Evolutionary conservation across 2,329 filamentous ascomycete species (phyloP), one percentile per base, ranked within the genome.

Genomic region (Apiospora malaysiana): DNA sequence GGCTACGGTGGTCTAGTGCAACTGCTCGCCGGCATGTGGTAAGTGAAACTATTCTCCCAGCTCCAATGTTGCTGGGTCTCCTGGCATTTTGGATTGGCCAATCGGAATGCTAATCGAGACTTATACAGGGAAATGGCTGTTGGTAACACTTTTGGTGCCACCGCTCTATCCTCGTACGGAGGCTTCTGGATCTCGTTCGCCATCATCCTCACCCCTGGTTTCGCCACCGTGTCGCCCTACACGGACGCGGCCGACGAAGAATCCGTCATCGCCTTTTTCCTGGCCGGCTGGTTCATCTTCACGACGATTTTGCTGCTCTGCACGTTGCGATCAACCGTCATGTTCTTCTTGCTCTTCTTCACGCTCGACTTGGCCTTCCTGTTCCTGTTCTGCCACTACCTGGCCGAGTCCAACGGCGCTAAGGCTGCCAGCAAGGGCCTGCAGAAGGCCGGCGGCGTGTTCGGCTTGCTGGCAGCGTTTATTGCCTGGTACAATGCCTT

Each of bases 141-240:
- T n/a, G 93, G 93, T 71, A 95, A 95, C 86, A 95, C 93, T 14
- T 95, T 95, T 75, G 93, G 93, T 86, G 93, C 92, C 69, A 95
- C 93, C 32, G 92, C 93, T 25, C 84, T 95, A 71, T 93, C 92
- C 12, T 95, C 93, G 0, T 95, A 93, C 78, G 93, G 93, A 76
- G 93, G 93, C 73, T 95, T 95, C 87, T 95, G 93, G 93, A 88
- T 95, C 77, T 85, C 88, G 16, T 92, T 93, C 77, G 93, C 85
- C 73, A 91, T 95, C 76, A 86, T 95, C 69, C 82, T 93, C 73
- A 93, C 92, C 2, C 93, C 89, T 1, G 79, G 87, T 73, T 94
- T 93, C 83, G 80, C 88, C 66, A 90, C 94, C 71, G 80, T 84
- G 10, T 81, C 79, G 42, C 66, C 75, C 0, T 90, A 90, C 75